These are phyloP conservation scores for Diaporthe caulivora DNA, from an alignment of 2,329 filamentous ascomycete genomes.

Conservation along the genomic window DNA sequence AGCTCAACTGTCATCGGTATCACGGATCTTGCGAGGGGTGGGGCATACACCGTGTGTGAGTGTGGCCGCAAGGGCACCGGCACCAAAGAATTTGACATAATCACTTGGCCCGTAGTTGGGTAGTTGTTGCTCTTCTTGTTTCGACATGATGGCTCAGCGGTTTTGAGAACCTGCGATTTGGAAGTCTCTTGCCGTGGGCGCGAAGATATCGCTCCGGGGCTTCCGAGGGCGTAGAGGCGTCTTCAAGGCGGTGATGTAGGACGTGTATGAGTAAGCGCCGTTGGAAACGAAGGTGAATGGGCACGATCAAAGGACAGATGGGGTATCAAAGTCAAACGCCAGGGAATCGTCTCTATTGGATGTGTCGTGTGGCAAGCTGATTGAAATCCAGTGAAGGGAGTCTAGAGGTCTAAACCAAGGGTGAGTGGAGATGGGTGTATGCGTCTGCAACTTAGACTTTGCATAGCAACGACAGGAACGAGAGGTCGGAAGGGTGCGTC, in stretches of 20 bases:
- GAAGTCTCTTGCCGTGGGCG: neutral
- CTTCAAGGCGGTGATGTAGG: neutral
- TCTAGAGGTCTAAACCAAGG: neutral
- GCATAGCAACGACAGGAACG: neutral
- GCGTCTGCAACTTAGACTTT: too few species aligned
- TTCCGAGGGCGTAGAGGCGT: neutral
- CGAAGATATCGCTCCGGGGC: neutral
- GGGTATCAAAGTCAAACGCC: constrained; percentile 3
- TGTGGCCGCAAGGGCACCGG: constrained; percentile 65
- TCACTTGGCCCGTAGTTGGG: constrained; percentile 57
- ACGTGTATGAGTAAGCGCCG: neutral
- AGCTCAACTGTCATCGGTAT: neutral
- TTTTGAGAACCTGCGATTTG: neutral
- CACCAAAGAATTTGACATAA: constrained; percentile 66
- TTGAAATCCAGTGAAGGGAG: neutral
- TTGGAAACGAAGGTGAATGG: neutral
- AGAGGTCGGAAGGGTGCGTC: neutral
- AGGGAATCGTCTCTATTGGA: neutral
- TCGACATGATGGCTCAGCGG: constrained; percentile 20
- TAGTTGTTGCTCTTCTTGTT: constrained; percentile 45
- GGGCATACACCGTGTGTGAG: constrained; percentile 62
- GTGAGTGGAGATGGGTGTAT: constrained; percentile 22
- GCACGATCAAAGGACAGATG: neutral
- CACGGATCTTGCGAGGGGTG: neutral
- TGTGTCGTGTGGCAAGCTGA: neutral